phyloP scores from a whole-genome alignment of 495 filamentous ascomycete genomes.

The Podospora didyma region DNA sequence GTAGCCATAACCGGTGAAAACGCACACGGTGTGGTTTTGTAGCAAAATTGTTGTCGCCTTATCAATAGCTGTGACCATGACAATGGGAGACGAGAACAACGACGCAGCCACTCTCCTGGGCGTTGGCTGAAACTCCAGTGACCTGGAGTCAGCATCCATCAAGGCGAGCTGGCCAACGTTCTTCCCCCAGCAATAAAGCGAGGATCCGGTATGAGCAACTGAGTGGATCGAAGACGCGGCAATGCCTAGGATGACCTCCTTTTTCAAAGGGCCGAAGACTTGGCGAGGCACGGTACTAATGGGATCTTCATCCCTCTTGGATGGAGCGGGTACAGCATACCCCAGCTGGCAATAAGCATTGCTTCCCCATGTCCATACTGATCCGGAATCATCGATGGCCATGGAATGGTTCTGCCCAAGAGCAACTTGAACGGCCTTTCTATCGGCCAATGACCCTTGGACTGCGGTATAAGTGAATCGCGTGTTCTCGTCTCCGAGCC shows the following conservation, averaged over 20 bases:
- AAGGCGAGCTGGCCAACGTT: constrained; percentile 93
- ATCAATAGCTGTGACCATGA: constrained; percentile 82
- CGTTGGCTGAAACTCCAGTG: constrained; percentile 72
- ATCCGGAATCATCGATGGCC: constrained; percentile 74
- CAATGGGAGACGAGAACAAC: constrained; percentile 72
- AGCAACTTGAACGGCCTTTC: constrained; percentile 65
- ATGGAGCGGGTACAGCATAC: constrained; percentile 57
- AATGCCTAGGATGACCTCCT: constrained; percentile 74
- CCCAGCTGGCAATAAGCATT: constrained; percentile 86
- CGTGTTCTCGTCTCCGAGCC: constrained; percentile 84
- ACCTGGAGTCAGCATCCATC: constrained; percentile 90
- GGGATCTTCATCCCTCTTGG: constrained; percentile 69
- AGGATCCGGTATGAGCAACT: constrained; percentile 74
- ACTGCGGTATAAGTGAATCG: constrained; percentile 79
- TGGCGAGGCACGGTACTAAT: constrained; percentile 78
- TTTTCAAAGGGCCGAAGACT: constrained; percentile 85
- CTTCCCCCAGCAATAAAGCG: constrained; percentile 91
- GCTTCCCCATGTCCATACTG: constrained; percentile 89
- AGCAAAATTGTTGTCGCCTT: constrained; percentile 83
- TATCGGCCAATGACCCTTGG: constrained; percentile 65
- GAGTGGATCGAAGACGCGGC: constrained; percentile 93
- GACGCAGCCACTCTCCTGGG: constrained; percentile 87
- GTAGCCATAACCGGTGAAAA: constrained; percentile 92
- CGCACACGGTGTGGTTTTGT: constrained; percentile 81
- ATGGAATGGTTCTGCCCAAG: constrained; percentile 90